A percentile compares a stretch with the other conserved stretches of the same genome.
Evolutionary conservation across 352 stramenopile genomes (phyloP).

Genomic region (Pythium graminicola): DNA sequence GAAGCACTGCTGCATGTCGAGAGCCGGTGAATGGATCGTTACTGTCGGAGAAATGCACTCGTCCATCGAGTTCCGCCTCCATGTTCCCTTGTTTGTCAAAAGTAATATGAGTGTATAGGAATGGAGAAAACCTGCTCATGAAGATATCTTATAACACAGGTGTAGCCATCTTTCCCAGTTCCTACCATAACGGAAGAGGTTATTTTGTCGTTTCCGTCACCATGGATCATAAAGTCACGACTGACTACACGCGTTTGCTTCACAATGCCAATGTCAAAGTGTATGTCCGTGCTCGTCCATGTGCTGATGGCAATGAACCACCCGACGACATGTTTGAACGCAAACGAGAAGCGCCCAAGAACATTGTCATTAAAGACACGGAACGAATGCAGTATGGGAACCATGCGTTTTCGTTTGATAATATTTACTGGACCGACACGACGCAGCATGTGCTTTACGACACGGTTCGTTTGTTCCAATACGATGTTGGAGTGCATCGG

Average conservation of each 20-base stretch:
- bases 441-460: slow-evolving; percentile 67
- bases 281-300: slow-evolving; percentile 74
- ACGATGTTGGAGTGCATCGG: neutral
- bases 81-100: slow-evolving; percentile 24
- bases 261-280: slow-evolving; percentile 79
- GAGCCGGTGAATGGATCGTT: slow-evolving; percentile 60
- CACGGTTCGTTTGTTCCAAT: slow-evolving; percentile 28
- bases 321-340: slow-evolving; percentile 82
- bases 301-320: slow-evolving; percentile 54
- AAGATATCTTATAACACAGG: neutral
- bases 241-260: slow-evolving; percentile 74
- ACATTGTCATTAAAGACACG: slow-evolving; percentile 84
- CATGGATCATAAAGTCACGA: slow-evolving; percentile 86
- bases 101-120: too few relatives aligned
- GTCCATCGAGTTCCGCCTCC: slow-evolving; percentile 59
- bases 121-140: too few relatives aligned
- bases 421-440: slow-evolving; percentile 82
- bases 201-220: too few relatives aligned
- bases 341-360: slow-evolving; percentile 64
- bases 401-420: slow-evolving; percentile 82
- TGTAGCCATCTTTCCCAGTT: slow-evolving; percentile 14
- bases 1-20: slow-evolving; percentile 68
- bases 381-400: slow-evolving; percentile 83
- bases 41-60: slow-evolving; percentile 74
- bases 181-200: too few relatives aligned